phyloP scores from a whole-genome alignment of 495 filamentous ascomycete genomes.

The Bacidia gigantensis region DNA sequence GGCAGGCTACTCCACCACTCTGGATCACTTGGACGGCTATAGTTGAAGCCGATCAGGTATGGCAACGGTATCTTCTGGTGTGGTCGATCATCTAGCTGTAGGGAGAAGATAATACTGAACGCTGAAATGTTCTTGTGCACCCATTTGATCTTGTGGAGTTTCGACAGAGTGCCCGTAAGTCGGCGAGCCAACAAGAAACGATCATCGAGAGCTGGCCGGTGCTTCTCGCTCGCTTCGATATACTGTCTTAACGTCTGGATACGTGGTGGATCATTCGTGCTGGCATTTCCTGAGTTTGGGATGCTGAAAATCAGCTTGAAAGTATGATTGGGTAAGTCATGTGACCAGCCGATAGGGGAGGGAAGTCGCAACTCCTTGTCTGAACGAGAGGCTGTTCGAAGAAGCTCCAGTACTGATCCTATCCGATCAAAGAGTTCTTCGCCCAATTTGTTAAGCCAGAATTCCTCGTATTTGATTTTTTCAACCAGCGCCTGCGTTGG shows the following conservation, averaged over 20 bases:
- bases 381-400: background rate
- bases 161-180: background rate
- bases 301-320: background rate
- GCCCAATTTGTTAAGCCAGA: background rate
- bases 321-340: background rate
- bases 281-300: background rate
- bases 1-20: background rate
- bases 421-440: background rate
- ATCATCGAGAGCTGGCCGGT: background rate
- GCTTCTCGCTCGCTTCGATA: background rate
- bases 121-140: constrained; percentile 12
- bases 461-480: background rate
- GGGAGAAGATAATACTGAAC: constrained; percentile 5
- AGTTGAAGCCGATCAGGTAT: constrained; percentile 11
- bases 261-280: background rate
- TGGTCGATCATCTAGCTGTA: background rate
- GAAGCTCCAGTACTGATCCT: background rate
- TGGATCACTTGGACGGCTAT: constrained; percentile 7
- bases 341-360: background rate
- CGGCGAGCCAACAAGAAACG: background rate
- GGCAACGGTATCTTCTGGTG: background rate
- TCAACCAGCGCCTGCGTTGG: background rate
- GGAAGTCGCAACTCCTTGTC: background rate
- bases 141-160: background rate
- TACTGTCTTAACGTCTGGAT: background rate